A percentile compares a stretch with the other conserved stretches of the same genome.
These are phyloP conservation scores for Annulohypoxylon nitens DNA, from an alignment of 495 filamentous ascomycete genomes.

Conservation along the genomic window DNA sequence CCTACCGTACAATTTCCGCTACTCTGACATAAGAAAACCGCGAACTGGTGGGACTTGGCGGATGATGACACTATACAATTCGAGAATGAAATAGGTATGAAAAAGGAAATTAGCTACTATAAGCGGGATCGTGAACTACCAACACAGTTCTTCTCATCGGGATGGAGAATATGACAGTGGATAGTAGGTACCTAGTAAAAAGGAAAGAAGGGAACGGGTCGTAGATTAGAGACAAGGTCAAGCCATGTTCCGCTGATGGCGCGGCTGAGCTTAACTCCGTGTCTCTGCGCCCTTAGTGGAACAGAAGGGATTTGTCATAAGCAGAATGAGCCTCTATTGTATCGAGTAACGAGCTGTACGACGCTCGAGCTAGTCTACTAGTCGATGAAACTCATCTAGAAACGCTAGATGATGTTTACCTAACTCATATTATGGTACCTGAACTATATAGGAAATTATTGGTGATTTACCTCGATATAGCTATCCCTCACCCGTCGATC, in stretches of 20 bases:
- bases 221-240: not conserved
- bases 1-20: slow-evolving; percentile 39
- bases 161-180: not conserved
- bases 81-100: not conserved
- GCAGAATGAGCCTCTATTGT: not conserved
- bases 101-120: slow-evolving; percentile 23
- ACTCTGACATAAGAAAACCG: slow-evolving; percentile 45
- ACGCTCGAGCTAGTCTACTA: not conserved
- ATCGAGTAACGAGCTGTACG: not conserved
- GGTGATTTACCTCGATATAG: slow-evolving; percentile 1
- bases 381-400: not conserved
- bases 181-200: not conserved
- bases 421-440: not conserved
- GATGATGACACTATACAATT: slow-evolving; percentile 2
- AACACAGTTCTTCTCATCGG: not conserved
- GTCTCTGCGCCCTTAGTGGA: not conserved
- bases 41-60: slow-evolving; percentile 14
- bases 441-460: slow-evolving; percentile 15
- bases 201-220: slow-evolving; percentile 6
- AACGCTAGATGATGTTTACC: not conserved
- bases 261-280: slow-evolving; percentile 10
- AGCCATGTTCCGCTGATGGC: slow-evolving; percentile 9
- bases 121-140: slow-evolving; percentile 5
- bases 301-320: not conserved
- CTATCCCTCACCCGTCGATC: slow-evolving; percentile 25